These are phyloP conservation scores for Aspergillus bertholletiae DNA, from an alignment of 495 filamentous ascomycete genomes.

Conservation along the genomic window DNA sequence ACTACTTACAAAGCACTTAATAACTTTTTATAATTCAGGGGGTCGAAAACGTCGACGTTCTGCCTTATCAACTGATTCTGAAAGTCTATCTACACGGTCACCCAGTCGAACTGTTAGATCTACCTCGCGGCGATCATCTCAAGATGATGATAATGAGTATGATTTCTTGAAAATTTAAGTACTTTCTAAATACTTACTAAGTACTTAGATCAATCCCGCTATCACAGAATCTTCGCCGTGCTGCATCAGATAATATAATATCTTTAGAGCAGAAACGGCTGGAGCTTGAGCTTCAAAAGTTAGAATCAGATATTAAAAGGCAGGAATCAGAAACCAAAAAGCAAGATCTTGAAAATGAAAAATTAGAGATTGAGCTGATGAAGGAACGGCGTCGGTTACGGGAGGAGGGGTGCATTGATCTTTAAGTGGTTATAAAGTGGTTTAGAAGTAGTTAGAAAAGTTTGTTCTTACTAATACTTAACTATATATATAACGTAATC, in stretches of 20 bases:
- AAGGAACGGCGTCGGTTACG: no score
- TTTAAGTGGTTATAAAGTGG: no score
- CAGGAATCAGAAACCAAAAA: neutral
- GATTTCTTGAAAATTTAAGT: no score
- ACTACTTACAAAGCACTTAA: neutral
- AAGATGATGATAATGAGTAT: neutral
- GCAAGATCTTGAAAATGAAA: no score
- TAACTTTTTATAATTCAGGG: neutral
- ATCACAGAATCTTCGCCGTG: neutral
- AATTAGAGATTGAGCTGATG: no score
- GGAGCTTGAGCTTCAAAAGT: constrained; percentile 5
- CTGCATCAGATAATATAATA: neutral
- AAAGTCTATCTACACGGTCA: neutral
- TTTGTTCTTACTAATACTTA: no score
- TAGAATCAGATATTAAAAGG: constrained; percentile 1
- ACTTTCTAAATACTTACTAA: no score
- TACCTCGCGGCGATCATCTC: neutral
- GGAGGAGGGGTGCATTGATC: no score
- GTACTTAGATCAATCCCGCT: neutral
- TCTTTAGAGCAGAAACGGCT: constrained; percentile 5
- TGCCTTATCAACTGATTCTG: neutral
- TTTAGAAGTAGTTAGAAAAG: no score
- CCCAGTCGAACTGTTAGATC: neutral
- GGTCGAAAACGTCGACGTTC: neutral
- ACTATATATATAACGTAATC: no score